Conservation (phyloP, 495 filamentous ascomycete genomes). For the Talaromyces wortmannii region DNA sequence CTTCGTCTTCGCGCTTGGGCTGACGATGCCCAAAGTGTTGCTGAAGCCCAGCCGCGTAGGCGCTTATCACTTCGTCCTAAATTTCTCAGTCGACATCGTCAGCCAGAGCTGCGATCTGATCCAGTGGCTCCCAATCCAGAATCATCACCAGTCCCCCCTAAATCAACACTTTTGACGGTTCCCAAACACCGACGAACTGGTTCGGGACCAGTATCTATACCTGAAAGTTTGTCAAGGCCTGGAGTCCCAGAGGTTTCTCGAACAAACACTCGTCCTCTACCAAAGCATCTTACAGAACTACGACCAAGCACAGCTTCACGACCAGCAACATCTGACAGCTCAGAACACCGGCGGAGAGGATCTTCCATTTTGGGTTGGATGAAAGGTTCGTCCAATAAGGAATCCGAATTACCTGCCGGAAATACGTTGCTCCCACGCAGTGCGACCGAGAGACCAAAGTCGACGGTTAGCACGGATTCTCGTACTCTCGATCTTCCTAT, state of each 20-base stretch:
- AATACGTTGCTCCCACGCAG: neutral
- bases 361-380: slow-evolving; percentile 40
- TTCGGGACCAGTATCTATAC: slow-evolving; percentile 1
- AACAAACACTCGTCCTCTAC: neutral
- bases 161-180: slow-evolving; percentile 16
- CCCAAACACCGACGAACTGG: slow-evolving; percentile 13
- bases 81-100: slow-evolving; percentile 25
- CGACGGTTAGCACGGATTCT: slow-evolving; percentile 12
- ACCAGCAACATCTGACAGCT: slow-evolving; percentile 22
- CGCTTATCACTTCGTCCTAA: slow-evolving; percentile 28
- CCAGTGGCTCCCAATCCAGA: slow-evolving; percentile 23
- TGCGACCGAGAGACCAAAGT: slow-evolving; percentile 4
- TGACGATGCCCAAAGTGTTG: slow-evolving; percentile 9
- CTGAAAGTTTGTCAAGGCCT: neutral
- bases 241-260: neutral
- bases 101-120: slow-evolving; percentile 21
- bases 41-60: slow-evolving; percentile 19
- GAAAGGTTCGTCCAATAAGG: slow-evolving; percentile 28
- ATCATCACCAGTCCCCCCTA: slow-evolving; percentile 29
- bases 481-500: neutral
- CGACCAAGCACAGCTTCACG: slow-evolving; percentile 13
- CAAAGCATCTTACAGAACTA: slow-evolving; percentile 1
- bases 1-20: slow-evolving; percentile 20
- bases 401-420: slow-evolving; percentile 10
- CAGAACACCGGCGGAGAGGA: slow-evolving; percentile 31